These are phyloP conservation scores for Pythium insidiosum DNA, from an alignment of 352 stramenopile species.

Conservation along the genomic window DNA sequence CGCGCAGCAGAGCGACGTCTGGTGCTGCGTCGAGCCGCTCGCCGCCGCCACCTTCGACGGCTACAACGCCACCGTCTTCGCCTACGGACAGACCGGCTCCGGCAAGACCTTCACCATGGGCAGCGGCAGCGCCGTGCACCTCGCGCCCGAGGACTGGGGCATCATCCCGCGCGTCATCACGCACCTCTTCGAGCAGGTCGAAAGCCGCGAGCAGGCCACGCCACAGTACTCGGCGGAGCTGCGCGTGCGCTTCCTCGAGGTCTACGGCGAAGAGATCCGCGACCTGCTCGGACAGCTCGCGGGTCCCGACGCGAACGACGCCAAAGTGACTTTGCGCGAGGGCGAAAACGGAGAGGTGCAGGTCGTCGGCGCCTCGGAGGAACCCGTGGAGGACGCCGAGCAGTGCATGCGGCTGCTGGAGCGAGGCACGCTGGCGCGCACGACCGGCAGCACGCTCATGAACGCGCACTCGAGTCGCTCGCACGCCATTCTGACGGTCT, in stretches of 20 bases:
- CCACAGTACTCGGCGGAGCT: slow-evolving; percentile 57
- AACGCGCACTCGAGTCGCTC: slow-evolving; percentile 89
- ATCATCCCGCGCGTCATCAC: slow-evolving; percentile 84
- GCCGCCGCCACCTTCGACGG: slow-evolving; percentile 79
- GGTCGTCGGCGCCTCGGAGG: slow-evolving; percentile 71
- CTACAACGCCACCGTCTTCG: slow-evolving; percentile 88
- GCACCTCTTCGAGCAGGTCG: slow-evolving; percentile 80
- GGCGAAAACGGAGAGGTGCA: slow-evolving; percentile 72
- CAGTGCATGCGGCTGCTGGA: slow-evolving; percentile 80
- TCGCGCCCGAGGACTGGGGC: slow-evolving; percentile 72
- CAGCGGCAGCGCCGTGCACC: slow-evolving; percentile 75
- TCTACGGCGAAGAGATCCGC: slow-evolving; percentile 89
- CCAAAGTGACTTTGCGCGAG: slow-evolving; percentile 75
- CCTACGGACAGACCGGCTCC: slow-evolving; percentile 82
- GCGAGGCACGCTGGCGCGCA: slow-evolving; percentile 75
- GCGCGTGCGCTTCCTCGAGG: slow-evolving; percentile 87
- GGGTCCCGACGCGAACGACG: slow-evolving; percentile 65
- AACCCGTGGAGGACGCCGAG: slow-evolving; percentile 52
- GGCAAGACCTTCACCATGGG: slow-evolving; percentile 89
- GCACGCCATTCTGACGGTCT: slow-evolving; percentile 89
- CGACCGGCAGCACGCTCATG: slow-evolving; percentile 87
- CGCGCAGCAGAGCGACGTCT: slow-evolving; percentile 81
- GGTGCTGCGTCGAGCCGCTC: slow-evolving; percentile 73
- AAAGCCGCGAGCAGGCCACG: slow-evolving; percentile 43
- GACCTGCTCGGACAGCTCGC: slow-evolving; percentile 82